Conservation (phyloP, 495 filamentous ascomycete genomes). For the Podospora didyma region DNA sequence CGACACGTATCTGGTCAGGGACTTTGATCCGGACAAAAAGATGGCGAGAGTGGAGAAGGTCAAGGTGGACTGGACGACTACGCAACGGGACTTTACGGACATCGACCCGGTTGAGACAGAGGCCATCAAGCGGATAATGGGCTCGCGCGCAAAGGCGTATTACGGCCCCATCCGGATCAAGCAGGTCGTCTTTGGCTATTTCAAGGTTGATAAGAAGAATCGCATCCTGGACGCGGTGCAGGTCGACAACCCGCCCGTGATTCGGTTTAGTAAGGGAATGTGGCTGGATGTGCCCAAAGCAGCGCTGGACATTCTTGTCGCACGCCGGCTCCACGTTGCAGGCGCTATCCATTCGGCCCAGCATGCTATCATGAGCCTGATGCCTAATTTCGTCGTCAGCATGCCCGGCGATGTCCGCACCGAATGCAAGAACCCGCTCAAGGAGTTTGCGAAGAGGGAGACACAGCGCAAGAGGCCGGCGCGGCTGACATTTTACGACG, state of each 20-base stretch:
- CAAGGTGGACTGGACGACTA: conserved; percentile 93
- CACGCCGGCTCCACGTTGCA: conserved; percentile 71
- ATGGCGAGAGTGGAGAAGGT: conserved; percentile 71
- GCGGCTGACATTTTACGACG: conserved; percentile 89
- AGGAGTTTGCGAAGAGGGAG: conserved; percentile 67
- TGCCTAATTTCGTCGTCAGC: conserved; percentile 85
- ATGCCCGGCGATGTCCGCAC: conserved; percentile 85
- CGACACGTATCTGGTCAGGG: conserved; percentile 82
- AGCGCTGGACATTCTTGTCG: conserved; percentile 74
- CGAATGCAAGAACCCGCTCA: conserved; percentile 78
- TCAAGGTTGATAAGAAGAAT: conserved; percentile 76
- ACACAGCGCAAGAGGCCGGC: conserved; percentile 76
- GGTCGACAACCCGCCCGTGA: conserved; percentile 89
- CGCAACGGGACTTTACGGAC: conserved; percentile 91
- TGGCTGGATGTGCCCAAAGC: conserved; percentile 87
- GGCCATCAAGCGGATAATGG: conserved; percentile 62
- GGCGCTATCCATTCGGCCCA: conserved; percentile 93
- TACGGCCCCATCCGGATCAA: conserved; percentile 80
- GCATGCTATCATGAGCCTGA: conserved; percentile 79
- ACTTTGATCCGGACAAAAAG: conserved; percentile 73
- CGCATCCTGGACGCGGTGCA: conserved; percentile 88
- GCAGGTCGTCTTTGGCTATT: conserved; percentile 89
- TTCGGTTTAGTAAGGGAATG: conserved; percentile 82
- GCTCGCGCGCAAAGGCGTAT: conserved; percentile 57
- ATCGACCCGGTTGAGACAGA: conserved; percentile 88